Evolutionary conservation across 768 basidiomycete species (phyloP), one percentile per base, ranked within the genome.

Genomic region (Lactarius pseudohatsudake): DNA sequence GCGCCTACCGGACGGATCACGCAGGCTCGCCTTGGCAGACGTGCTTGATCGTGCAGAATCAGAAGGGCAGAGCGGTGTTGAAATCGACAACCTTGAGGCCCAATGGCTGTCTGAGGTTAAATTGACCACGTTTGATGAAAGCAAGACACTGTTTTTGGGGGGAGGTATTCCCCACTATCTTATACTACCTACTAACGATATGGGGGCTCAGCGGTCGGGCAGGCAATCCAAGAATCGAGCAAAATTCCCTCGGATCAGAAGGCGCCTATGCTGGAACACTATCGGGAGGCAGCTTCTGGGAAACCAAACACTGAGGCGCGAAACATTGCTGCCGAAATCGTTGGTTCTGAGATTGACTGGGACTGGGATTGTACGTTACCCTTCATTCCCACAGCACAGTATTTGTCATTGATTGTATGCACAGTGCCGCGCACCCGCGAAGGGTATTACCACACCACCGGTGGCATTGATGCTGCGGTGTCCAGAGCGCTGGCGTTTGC

Each of bases 401-500:
- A 53, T 36, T 22, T 57, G 32, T 61, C 22, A 57, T 56, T 41
- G 60, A 50, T 26, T 38, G 7, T 34, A 30, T 30, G 55, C 36
- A 28, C 68, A 93, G 92, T 89, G 56, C 92, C 94, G 7, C 85
- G 92, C 34, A 97, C 94, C 0, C 84, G 88, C 32, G 94, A 96
- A 79, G 95, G 95, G 16, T 96, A 93, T 75, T 92, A 96, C 72
- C 93, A 93, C 75, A 92, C 88, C 70, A 86, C 86, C 34, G 86
- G 92, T 9, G 94, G 94, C 16, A 77, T 94, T 57, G 87, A 89
- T 72, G 87, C 85, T 7, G 95, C 94, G 13, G 85, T 94, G 74
- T 88, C 90, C 71, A 90, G 94, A 41, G 86, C 87, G 3, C 80
- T 89, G 66, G 84, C 85, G 26, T 97, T 88, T 73, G 90, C 93